Evolutionary conservation across 2,329 filamentous ascomycete genomes (phyloP), one percentile per base, ranked within the genome.

Genomic region (Calonectria honghensis): DNA sequence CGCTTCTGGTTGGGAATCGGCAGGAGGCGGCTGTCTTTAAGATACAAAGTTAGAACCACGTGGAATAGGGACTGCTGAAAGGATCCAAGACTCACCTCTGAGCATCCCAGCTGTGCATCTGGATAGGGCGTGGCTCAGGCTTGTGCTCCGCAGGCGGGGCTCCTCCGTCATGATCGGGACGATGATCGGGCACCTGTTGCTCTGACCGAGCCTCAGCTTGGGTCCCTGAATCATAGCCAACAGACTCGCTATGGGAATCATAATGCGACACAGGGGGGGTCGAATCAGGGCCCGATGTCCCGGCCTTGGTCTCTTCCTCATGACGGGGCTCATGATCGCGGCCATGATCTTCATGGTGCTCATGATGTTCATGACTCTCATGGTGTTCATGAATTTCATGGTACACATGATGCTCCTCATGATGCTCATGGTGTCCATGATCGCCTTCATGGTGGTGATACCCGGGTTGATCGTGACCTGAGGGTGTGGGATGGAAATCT

Each of bases 1-100:
- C 9, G 96, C 96, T 88, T 98, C 97, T 11, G 96, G 96, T 82
- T 89, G 94, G 6, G 96, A 95, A 81, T 94, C 85, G 52, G 84
- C 71, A 14, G 92, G 92, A 73, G 92, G 92, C 57, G 92, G 86
- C 80, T 93, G 91, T 82, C 93, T 94, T 78, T 45, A 29, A 6
- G 65, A 72, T 65, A 70, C 18, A 29, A 7, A 61, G 73, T 81
- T 54, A 80, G 76, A 35, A 52, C 31, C 39, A 18, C 27, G 10
- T n/a, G 18, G 24, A 37, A 11, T 4, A n/a, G 35, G 66, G 63
- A 51, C 11, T 18, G 57, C n/a, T n/a, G 27, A 61, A 14, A 20
- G 37, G 14, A 35, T 10, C 50, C 31, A 45, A 24, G 20, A 81
- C 85, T 82, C 78, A 91, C 90, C 86, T 87, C 83, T 90, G 89